Conservation (phyloP, 2,329 filamentous ascomycete species). For the Claviceps fusiformis region DNA sequence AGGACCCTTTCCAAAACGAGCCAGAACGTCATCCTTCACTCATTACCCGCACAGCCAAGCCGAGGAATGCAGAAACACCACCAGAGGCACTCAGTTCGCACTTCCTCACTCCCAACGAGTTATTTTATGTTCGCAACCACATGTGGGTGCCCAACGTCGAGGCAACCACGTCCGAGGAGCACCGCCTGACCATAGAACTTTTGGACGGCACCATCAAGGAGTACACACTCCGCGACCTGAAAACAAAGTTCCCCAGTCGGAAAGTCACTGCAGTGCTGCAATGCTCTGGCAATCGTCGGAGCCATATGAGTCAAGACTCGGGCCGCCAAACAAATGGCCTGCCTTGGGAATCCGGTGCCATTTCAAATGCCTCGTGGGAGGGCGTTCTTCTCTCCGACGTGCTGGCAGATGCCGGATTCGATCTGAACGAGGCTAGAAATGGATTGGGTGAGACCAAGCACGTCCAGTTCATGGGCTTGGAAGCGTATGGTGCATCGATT, state of each 20-base stretch:
- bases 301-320: conserved; percentile 39
- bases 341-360: conserved; percentile 45
- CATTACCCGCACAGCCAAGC: conserved; percentile 37
- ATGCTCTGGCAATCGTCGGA: conserved; percentile 46
- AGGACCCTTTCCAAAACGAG: conserved; percentile 46
- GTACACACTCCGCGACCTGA: conserved; percentile 42
- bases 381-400: conserved; percentile 42
- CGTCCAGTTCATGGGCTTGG: conserved; percentile 43
- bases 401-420: conserved; percentile 40
- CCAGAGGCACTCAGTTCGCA: conserved; percentile 29
- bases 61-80: conserved; percentile 50
- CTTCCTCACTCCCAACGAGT: conserved; percentile 40
- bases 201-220: conserved; percentile 36
- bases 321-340: conserved; percentile 39
- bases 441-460: conserved; percentile 30
- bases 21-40: conserved; percentile 37
- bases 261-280: conserved; percentile 43
- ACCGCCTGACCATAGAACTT: conserved; percentile 40
- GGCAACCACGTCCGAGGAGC: conserved; percentile 22
- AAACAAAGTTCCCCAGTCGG: conserved; percentile 33
- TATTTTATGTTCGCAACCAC: conserved; percentile 49
- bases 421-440: conserved; percentile 22
- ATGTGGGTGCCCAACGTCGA: conserved; percentile 45
- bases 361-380: conserved; percentile 46
- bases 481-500: conserved; percentile 49